Conservation (phyloP, 164 flowering plant genomes). For the Dillenia suffruticosa region DNA sequence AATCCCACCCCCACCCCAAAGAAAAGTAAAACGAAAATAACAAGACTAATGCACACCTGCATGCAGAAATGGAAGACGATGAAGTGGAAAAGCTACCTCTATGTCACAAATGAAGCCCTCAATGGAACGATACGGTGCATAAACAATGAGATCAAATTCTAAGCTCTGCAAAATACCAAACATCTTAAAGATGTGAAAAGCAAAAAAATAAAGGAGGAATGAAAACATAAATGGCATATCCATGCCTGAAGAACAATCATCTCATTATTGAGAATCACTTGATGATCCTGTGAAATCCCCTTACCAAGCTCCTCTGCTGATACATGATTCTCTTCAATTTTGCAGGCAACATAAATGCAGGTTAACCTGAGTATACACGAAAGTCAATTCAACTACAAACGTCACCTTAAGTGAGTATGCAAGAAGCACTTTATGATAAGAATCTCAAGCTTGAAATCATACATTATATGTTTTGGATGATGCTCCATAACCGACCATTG, state of each 20-base stretch:
- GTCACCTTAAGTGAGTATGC: neutral
- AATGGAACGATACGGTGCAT: conserved; percentile 92
- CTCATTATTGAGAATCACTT: conserved; percentile 94
- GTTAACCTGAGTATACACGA: conserved; percentile 63
- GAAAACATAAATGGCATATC: conserved; percentile 12
- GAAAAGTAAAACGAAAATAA: neutral
- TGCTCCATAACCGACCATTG: conserved; percentile 99
- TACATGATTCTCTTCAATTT: conserved; percentile 97
- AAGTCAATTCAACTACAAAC: conserved; percentile 1
- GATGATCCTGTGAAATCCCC: conserved; percentile 96
- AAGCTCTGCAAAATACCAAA: conserved; percentile 58
- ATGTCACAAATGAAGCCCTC: conserved; percentile 81
- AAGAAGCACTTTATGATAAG: neutral
- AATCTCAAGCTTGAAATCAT: conserved; percentile 18
- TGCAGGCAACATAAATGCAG: conserved; percentile 93
- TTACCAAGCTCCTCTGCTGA: conserved; percentile 99
- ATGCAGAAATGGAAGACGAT: no score
- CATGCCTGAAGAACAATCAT: conserved; percentile 97
- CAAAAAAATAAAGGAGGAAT: neutral
- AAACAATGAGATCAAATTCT: conserved; percentile 96
- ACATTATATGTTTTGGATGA: conserved; percentile 94
- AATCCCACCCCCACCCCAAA: neutral
- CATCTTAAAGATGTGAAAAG: conserved; percentile 1
- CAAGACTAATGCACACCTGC: conserved; percentile 1
- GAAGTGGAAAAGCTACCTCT: conserved; percentile 44